phyloP scores from a whole-genome alignment of 306 rosid species.

The Coriaria nepalensis region DNA sequence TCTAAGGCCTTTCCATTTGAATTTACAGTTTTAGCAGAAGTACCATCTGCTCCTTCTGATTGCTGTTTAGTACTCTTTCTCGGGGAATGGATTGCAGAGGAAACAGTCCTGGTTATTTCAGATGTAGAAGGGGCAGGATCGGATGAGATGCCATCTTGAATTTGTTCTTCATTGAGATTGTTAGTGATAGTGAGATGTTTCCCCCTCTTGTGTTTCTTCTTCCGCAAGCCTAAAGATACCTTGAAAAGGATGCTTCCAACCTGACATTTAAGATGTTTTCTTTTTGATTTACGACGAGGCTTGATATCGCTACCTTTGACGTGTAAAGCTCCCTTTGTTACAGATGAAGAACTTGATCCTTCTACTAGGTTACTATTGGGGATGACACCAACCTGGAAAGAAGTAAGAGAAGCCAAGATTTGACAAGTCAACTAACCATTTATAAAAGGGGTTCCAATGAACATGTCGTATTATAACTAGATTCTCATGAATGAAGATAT shows the following conservation, averaged over 20 bases:
- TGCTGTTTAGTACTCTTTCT: conserved; percentile 26
- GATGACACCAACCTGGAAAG: no score
- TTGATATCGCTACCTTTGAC: conserved; percentile 22
- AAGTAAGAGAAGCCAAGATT: no score
- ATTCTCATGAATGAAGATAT: neutral
- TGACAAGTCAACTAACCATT: no score
- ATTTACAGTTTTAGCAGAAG: conserved; percentile 4
- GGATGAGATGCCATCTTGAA: conserved; percentile 19
- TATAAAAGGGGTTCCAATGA: conserved; percentile 7
- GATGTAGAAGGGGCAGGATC: conserved; percentile 48
- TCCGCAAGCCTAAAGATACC: conserved; percentile 27
- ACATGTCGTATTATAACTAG: neutral
- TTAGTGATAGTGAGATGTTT: conserved; percentile 14
- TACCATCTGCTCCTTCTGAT: conserved; percentile 16
- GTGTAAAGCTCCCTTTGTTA: conserved; percentile 9
- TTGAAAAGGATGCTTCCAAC: conserved; percentile 20
- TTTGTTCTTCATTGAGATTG: conserved; percentile 16
- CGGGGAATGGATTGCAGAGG: conserved; percentile 10
- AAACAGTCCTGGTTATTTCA: conserved; percentile 17
- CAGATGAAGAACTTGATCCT: conserved; percentile 14
- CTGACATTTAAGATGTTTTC: conserved; percentile 35
- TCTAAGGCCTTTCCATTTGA: conserved; percentile 14
- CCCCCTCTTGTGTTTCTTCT: conserved; percentile 47
- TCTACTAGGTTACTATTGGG: neutral
- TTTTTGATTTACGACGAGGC: conserved; percentile 29